Evolutionary conservation across 2,329 filamentous ascomycete genomes (phyloP).

Genomic region (Phyllosticta paracitricarpa): DNA sequence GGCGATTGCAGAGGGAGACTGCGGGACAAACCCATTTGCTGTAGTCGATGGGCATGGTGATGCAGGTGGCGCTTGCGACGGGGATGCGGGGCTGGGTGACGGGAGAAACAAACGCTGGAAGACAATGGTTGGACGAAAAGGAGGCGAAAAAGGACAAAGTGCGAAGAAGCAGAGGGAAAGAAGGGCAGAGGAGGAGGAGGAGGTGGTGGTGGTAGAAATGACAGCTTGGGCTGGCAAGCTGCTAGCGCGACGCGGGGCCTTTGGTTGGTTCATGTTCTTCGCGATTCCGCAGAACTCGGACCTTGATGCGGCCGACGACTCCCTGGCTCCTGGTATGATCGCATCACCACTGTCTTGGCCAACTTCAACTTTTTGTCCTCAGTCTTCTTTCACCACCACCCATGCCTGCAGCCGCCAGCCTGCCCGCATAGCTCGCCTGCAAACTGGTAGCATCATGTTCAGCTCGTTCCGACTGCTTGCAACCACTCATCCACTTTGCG

Average conservation of each 20-base stretch:
- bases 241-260: not conserved
- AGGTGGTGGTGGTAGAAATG: not conserved
- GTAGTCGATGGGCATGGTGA: slow-evolving; percentile 52
- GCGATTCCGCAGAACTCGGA: slow-evolving; percentile 5
- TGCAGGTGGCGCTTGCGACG: too few relatives aligned
- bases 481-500: not conserved
- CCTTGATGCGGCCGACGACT: slow-evolving; percentile 4
- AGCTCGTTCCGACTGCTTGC: not conserved
- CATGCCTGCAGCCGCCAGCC: not conserved
- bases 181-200: not conserved
- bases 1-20: slow-evolving; percentile 5
- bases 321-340: not conserved
- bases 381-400: not conserved
- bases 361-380: not conserved
- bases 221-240: too few relatives aligned
- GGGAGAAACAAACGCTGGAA: not conserved
- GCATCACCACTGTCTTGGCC: not conserved
- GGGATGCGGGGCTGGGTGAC: not conserved
- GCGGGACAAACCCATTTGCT: slow-evolving; percentile 55
- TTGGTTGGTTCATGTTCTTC: not conserved
- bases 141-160: not conserved
- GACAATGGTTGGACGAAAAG: not conserved
- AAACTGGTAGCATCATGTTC: slow-evolving; percentile 5
- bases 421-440: not conserved
- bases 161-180: not conserved